A percentile compares a stretch with the other conserved stretches of the same genome.
Conservation (phyloP, 495 filamentous ascomycete species). For the Tuber brumale region DNA sequence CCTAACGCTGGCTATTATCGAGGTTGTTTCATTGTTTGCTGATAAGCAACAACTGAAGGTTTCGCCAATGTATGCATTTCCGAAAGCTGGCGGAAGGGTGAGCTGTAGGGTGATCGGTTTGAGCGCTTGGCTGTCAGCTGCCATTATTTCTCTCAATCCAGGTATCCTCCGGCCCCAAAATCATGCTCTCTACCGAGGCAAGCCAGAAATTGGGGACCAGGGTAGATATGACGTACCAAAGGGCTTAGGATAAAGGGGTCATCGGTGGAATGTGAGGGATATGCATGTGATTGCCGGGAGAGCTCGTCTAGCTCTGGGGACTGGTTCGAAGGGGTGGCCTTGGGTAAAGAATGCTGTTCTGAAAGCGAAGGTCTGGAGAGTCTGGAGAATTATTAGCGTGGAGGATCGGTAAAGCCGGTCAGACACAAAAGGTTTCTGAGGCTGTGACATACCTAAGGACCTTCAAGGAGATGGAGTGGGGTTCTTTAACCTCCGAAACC, state of each 20-base stretch:
- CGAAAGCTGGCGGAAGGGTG: conserved; percentile 88
- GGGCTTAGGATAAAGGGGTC: conserved; percentile 57
- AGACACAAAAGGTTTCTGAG: conserved; percentile 3
- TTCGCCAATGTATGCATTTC: conserved; percentile 90
- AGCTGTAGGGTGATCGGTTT: conserved; percentile 47
- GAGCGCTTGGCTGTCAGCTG: conserved; percentile 8
- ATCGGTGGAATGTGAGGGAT: conserved; percentile 47
- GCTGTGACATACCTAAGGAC: conserved; percentile 49
- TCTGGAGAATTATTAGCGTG: conserved; percentile 34
- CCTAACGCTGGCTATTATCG: conserved; percentile 55
- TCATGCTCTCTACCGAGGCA: not conserved
- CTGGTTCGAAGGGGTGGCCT: conserved; percentile 20
- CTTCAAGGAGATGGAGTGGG: conserved; percentile 43
- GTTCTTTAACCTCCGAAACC: conserved; percentile 38
- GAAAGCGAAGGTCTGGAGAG: conserved; percentile 54
- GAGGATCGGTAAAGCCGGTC: conserved; percentile 29
- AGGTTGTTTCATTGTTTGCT: conserved; percentile 70
- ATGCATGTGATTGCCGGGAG: conserved; percentile 34
- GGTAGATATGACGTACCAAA: conserved; percentile 45
- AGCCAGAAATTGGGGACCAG: not conserved
- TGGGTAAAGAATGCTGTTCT: conserved; percentile 44
- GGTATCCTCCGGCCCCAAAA: not conserved
- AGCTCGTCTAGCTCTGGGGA: conserved; percentile 24
- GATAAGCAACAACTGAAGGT: conserved; percentile 90
- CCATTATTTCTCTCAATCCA: conserved; percentile 6